Evolutionary conservation across 345 rosid genomes (phyloP), one percentile per base, ranked within the genome.

Genomic region (Corchorus olitorius): DNA sequence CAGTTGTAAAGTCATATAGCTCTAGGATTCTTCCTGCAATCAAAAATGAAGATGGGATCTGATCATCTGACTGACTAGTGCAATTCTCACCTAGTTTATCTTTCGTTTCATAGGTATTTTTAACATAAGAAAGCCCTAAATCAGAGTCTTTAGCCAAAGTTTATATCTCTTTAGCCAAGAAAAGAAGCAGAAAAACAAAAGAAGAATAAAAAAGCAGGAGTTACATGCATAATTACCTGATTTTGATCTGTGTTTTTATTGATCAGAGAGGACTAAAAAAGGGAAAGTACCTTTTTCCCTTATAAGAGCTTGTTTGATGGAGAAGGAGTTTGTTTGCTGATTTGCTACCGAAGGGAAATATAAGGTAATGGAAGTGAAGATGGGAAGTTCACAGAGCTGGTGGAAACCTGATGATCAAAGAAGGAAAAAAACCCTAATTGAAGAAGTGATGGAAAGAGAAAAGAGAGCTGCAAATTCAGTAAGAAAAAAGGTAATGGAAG

Each of bases 341-440:
- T 39, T 27, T 3, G 52, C 80, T 76, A 77, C 81, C 64, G 75
- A 79, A 4, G 2, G 2, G 6, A 39, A 75, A 66, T 46, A 55
- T 46, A 83, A 69, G n/a, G 69, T 74, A 75, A 68, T 78, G 56
- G 76, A 43, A 77, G 78, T 80, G 67, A 78, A 72, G 71, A 54
- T 15, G 79, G 17, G 12, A 73, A 71, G 64, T 65, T 35, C 73
- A 72, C 78, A 76, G 73, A 76, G 73, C 54, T 54, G 43, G 77
- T 17, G 74, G 13, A 68, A 55, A 27, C 27, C 34, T 55, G 72
- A 80, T 58, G 33, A 67, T 70, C 61, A 69, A 82, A 74, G 78
- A 66, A 76, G 77, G 65, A 39, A 82, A 86, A 39, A 82, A 86
- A 87, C 90, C 90, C 90, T 87, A 87, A 72, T 74, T 79, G 56